Base-by-base conservation (phyloP, 306 rosid genomes). In the Astragalus glycyphyllos region DNA sequence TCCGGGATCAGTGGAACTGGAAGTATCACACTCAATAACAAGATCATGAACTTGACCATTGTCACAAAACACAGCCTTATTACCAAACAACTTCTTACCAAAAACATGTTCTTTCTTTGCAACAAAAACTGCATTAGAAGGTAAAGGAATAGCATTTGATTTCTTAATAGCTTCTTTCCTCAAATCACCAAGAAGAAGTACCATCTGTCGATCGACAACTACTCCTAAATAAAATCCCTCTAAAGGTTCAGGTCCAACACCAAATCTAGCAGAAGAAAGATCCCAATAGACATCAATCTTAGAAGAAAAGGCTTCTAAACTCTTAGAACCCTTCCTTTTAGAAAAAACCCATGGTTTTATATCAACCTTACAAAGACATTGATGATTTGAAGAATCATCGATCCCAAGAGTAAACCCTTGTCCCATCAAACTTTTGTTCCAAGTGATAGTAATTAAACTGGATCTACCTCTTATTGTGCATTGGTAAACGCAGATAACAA, bases 321-420 rank as follows among this genome's bases (percentile, higher is more conserved):
- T 95, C 86, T 91, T 91, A 29, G 89, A 83, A 69, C 99, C 97
- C 84, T 83, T 85, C 53, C 96, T 86, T 85, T 88, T 95, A 11
- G 97, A 91, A 88, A 95, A 95, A 57, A 89, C 68, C 96, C 97
- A 95, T 11, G 99, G 99, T 48, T 95, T 95, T 54, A 95, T 86
- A 74, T 95, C 99, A 49, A 95, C 96, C 84, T 95, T 95, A 65
- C 99, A 95, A 9, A 95, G 84, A 77, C 92, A 95, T 58, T 85
- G 90, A 70, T 85, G 90, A 70, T 86, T 89, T 12, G 96, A 89
- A 10, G 96, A 81, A 80, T 89, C 99, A 7, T 95, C 97, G 61
- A 95, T 89, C 50, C 91, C 99, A 51, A 95, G 80, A 20, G 96
- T 86, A 32, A 95, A 89, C 16, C 92, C 97, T 80, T 91, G 99